A percentile compares a stretch with the other conserved stretches of the same genome.
Evolutionary conservation across 2,329 filamentous ascomycete species (phyloP).

Genomic region (Aspergillus sp.): DNA sequence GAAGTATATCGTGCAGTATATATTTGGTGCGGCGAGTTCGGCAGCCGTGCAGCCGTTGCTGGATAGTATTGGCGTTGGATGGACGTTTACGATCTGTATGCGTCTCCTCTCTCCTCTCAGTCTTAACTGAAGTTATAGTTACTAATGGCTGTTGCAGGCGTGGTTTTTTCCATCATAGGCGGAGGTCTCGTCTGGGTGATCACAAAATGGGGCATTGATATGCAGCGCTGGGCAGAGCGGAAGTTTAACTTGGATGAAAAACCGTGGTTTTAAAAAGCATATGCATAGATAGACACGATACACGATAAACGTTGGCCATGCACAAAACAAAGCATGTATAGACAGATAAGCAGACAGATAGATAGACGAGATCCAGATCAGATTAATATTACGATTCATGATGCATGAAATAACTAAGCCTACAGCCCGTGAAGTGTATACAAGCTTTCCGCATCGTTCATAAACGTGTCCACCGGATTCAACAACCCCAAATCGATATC

Average conservation of each 20-base stretch:
- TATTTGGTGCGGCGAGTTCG: conserved; percentile 62
- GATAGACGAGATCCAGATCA: background rate
- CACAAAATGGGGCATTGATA: conserved; percentile 24
- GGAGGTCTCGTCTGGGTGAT: conserved; percentile 21
- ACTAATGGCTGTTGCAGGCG: conserved; percentile 12
- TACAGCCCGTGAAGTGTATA: conserved; percentile 23
- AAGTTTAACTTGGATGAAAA: conserved; percentile 16
- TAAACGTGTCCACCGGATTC: conserved; percentile 28
- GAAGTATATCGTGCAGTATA: conserved; percentile 70
- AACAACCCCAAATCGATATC: conserved; percentile 12
- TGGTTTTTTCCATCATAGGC: conserved; percentile 20
- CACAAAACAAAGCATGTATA: background rate
- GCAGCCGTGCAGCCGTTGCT: conserved; percentile 66
- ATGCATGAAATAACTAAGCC: no score
- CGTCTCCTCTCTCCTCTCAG: conserved; percentile 14
- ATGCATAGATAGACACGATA: background rate
- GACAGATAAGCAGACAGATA: conserved; percentile 5
- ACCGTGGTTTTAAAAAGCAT: background rate
- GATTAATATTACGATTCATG: no score
- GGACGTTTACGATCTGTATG: conserved; percentile 65
- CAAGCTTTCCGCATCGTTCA: conserved; percentile 25
- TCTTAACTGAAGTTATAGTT: conserved; percentile 28
- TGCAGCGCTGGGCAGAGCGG: conserved; percentile 27
- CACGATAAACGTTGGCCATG: background rate
- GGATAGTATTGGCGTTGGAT: conserved; percentile 65